Conservation (phyloP, 1,139 yeast species). For the Blastobotrys serpentis region DNA sequence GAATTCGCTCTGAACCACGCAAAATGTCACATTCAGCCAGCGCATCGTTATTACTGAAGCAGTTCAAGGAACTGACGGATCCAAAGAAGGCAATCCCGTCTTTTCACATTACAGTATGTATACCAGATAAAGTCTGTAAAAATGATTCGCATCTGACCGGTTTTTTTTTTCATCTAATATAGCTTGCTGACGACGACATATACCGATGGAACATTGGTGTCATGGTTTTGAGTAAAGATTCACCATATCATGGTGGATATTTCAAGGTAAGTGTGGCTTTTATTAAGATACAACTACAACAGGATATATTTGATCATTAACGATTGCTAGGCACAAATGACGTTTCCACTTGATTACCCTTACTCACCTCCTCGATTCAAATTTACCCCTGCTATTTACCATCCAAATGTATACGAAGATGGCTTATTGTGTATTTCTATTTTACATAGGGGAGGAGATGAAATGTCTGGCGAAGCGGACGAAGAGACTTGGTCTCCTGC, state of each 20-base stretch:
- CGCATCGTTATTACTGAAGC: slow-evolving; percentile 83
- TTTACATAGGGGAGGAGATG: slow-evolving; percentile 85
- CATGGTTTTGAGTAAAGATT: slow-evolving; percentile 85
- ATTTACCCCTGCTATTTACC: slow-evolving; percentile 93
- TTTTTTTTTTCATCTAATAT: neutral
- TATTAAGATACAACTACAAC: too few relatives aligned
- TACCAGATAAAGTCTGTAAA: too few relatives aligned
- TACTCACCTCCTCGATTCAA: slow-evolving; percentile 88
- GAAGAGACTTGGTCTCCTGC: slow-evolving; percentile 91
- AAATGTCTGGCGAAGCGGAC: slow-evolving; percentile 86
- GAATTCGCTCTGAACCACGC: neutral
- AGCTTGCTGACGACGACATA: slow-evolving; percentile 84
- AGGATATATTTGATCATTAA: too few relatives aligned
- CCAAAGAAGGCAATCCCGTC: slow-evolving; percentile 91
- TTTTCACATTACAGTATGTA: slow-evolving; percentile 64
- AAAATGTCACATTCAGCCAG: slow-evolving; percentile 18
- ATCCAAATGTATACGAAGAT: slow-evolving; percentile 91
- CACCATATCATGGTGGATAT: slow-evolving; percentile 94
- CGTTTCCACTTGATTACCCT: slow-evolving; percentile 89
- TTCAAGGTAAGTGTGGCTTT: slow-evolving; percentile 59
- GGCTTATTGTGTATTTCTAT: slow-evolving; percentile 92
- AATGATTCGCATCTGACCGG: slow-evolving; percentile 13
- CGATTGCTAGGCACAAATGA: slow-evolving; percentile 66
- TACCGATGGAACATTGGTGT: slow-evolving; percentile 92
- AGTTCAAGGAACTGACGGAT: slow-evolving; percentile 88